Percentiles rank a stretch among this genome's conserved stretches.
Evolutionary conservation across 78 protist genomes (phyloP).

Genomic region (Thecamonas trahens): DNA sequence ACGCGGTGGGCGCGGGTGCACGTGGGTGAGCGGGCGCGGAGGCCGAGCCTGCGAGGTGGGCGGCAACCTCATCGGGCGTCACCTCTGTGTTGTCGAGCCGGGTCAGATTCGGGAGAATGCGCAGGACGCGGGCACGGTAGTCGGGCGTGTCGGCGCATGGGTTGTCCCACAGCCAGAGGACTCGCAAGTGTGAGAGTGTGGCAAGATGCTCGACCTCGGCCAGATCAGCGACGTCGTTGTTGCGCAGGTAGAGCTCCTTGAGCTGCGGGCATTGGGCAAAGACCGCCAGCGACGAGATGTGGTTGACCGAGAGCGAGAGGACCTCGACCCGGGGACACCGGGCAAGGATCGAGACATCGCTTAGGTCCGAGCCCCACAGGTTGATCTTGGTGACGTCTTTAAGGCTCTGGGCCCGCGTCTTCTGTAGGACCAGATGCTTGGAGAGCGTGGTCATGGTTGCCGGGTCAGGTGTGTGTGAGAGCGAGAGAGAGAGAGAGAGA

Average conservation of each 20-base stretch:
- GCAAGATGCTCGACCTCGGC: conserved; percentile 16
- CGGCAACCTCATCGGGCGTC: conserved; percentile 27
- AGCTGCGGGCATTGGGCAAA: conserved; percentile 27
- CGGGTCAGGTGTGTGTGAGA: no score
- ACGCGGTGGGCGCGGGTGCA: no score
- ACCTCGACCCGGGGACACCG: conserved; percentile 26
- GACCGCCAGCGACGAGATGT: conserved; percentile 14
- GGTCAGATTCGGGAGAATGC: conserved; percentile 17
- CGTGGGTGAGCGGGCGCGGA: no score
- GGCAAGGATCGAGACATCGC: conserved; percentile 30
- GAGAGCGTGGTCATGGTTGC: neutral
- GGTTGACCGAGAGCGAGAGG: conserved; percentile 47
- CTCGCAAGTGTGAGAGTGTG: neutral
- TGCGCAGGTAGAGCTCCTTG: conserved; percentile 52
- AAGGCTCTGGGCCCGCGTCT: conserved; percentile 11
- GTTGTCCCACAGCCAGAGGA: conserved; percentile 47
- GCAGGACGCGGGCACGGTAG: conserved; percentile 7
- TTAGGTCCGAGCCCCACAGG: conserved; percentile 40
- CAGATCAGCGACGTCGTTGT: conserved; percentile 28
- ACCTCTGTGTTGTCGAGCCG: conserved; percentile 43
- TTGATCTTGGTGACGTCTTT: conserved; percentile 28
- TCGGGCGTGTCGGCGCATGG: conserved; percentile 25
- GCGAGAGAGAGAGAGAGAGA: no score
- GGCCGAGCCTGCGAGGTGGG: no score
- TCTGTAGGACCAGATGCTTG: conserved; percentile 12